phyloP scores from a whole-genome alignment of 257 asterid genomes.

The Plantago ovata region DNA sequence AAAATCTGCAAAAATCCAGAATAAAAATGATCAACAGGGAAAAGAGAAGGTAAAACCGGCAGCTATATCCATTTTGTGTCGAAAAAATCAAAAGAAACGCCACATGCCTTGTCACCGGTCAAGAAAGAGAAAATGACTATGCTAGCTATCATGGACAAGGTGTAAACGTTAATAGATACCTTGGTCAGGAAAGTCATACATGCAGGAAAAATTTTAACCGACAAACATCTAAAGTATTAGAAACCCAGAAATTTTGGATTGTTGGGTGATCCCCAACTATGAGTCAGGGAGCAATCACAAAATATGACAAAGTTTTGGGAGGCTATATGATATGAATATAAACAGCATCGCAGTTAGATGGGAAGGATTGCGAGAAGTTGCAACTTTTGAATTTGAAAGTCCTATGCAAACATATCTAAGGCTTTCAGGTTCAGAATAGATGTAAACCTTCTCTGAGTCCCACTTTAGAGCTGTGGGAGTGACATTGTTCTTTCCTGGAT shows the following conservation, averaged over 20 bases:
- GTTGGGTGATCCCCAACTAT: not conserved
- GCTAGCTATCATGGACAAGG: too few relatives aligned
- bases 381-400: not conserved
- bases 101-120: too few relatives aligned
- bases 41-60: not conserved
- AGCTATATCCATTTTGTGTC: too few relatives aligned
- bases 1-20: not conserved
- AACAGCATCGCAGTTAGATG: not conserved
- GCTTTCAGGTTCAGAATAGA: not conserved
- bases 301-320: too few relatives aligned
- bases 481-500: conserved; percentile 35
- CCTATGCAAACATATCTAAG: not conserved
- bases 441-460: conserved; percentile 53
- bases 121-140: too few relatives aligned
- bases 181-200: too few relatives aligned
- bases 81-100: too few relatives aligned
- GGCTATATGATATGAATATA: not conserved
- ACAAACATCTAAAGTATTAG: too few relatives aligned
- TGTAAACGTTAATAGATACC: too few relatives aligned
- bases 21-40: not conserved
- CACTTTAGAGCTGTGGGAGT: conserved; percentile 41
- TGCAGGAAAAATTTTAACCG: too few relatives aligned
- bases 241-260: too few relatives aligned
- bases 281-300: not conserved
- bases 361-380: not conserved